A percentile compares a stretch with the other conserved stretches of the same genome.
Conservation (phyloP, 108 stramenopile species). For the Cyclostephanos tholiformis region DNA sequence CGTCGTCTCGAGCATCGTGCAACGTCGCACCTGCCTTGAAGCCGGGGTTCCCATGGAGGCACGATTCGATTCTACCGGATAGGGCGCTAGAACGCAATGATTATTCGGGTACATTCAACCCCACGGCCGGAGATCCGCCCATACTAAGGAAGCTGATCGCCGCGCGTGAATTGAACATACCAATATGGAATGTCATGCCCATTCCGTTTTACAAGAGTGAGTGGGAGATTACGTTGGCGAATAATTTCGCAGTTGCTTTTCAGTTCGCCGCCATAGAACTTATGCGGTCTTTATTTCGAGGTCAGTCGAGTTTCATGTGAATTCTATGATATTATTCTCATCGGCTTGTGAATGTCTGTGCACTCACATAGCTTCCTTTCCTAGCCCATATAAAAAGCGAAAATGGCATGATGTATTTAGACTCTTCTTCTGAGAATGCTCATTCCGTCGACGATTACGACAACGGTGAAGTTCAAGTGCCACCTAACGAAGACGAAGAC, state of each 20-base stretch:
- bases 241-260: constrained; percentile 21
- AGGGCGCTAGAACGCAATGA: constrained; percentile 5
- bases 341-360: background rate
- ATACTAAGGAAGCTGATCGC: constrained; percentile 17
- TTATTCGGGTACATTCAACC: constrained; percentile 6
- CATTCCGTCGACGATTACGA: background rate
- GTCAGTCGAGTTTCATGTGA: background rate
- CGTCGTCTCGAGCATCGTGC: background rate
- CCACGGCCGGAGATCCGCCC: constrained; percentile 1
- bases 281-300: constrained; percentile 5
- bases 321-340: background rate
- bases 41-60: background rate
- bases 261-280: constrained; percentile 11
- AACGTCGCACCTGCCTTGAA: background rate
- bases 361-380: background rate
- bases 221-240: constrained; percentile 19
- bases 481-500: background rate
- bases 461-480: background rate
- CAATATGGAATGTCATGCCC: constrained; percentile 11
- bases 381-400: background rate
- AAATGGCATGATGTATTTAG: background rate
- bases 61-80: constrained; percentile 2
- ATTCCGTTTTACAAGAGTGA: constrained; percentile 13
- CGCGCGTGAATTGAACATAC: constrained; percentile 11
- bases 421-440: background rate